Conservation (phyloP, 768 basidiomycete genomes). For the Leucocoprinus leucothites region DNA sequence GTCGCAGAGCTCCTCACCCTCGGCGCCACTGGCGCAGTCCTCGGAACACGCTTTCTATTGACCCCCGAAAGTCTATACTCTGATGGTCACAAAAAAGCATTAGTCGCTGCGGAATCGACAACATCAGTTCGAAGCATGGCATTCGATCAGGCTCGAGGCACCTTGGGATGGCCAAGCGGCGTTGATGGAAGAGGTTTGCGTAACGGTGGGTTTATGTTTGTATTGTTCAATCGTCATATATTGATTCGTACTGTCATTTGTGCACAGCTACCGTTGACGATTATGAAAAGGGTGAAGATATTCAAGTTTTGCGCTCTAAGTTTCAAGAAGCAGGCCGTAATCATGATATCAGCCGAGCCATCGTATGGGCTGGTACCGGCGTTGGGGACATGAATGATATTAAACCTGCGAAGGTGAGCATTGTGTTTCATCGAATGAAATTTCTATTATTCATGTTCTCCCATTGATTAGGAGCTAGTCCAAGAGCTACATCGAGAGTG, state of each 20-base stretch:
- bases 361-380: conserved; percentile 70
- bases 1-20: conserved; percentile 62
- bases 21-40: conserved; percentile 64
- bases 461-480: conserved; percentile 47
- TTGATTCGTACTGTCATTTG: conserved; percentile 9
- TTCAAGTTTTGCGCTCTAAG: conserved; percentile 39
- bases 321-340: conserved; percentile 42
- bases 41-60: conserved; percentile 75
- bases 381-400: conserved; percentile 51
- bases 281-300: conserved; percentile 43
- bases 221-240: conserved; percentile 1
- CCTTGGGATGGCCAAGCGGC: conserved; percentile 56
- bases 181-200: conserved; percentile 61
- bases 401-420: conserved; percentile 36
- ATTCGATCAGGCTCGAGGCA: conserved; percentile 57
- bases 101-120: conserved; percentile 43
- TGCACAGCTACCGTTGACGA: conserved; percentile 55
- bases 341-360: conserved; percentile 46
- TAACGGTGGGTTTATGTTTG: conserved; percentile 34
- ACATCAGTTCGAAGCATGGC: conserved; percentile 57
- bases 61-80: conserved; percentile 63
- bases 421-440: background rate
- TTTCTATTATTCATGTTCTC: conserved; percentile 3
- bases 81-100: conserved; percentile 47
- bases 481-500: conserved; percentile 50